These are phyloP conservation scores for Leccinum obscurum DNA, from an alignment of 768 basidiomycete species.

Conservation along the genomic window DNA sequence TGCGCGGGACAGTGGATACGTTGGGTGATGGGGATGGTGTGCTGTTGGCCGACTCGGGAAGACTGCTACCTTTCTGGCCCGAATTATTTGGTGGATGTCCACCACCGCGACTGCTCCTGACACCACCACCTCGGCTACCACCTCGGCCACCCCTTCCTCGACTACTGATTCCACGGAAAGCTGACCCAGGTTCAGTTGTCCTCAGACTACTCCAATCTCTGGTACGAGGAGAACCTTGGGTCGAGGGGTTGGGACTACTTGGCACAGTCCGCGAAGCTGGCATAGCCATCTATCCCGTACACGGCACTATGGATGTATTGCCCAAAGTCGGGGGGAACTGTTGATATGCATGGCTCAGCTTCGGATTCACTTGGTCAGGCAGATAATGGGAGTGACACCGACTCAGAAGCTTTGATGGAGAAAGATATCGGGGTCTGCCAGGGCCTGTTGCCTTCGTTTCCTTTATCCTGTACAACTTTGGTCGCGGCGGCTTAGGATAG, in stretches of 20 bases:
- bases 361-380: neutral
- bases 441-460: neutral
- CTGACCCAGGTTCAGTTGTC: slow-evolving; percentile 47
- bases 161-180: slow-evolving; percentile 45
- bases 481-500: neutral
- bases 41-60: slow-evolving; percentile 21
- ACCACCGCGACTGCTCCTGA: slow-evolving; percentile 26
- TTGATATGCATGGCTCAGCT: slow-evolving; percentile 14
- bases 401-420: slow-evolving; percentile 7
- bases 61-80: slow-evolving; percentile 24
- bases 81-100: slow-evolving; percentile 29
- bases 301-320: slow-evolving; percentile 1
- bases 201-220: slow-evolving; percentile 43
- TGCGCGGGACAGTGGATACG: slow-evolving; percentile 16
- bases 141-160: slow-evolving; percentile 40
- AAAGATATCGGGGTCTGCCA: neutral
- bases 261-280: slow-evolving; percentile 34
- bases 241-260: slow-evolving; percentile 29
- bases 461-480: neutral
- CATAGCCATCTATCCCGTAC: slow-evolving; percentile 41
- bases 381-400: slow-evolving; percentile 10
- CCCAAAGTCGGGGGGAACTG: slow-evolving; percentile 10
- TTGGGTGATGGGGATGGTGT: slow-evolving; percentile 22
- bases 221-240: slow-evolving; percentile 32
- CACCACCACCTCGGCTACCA: slow-evolving; percentile 35